These are phyloP conservation scores for Spinacia oleracea DNA, from an alignment of 179 eudicot genomes.

Conservation along the genomic window DNA sequence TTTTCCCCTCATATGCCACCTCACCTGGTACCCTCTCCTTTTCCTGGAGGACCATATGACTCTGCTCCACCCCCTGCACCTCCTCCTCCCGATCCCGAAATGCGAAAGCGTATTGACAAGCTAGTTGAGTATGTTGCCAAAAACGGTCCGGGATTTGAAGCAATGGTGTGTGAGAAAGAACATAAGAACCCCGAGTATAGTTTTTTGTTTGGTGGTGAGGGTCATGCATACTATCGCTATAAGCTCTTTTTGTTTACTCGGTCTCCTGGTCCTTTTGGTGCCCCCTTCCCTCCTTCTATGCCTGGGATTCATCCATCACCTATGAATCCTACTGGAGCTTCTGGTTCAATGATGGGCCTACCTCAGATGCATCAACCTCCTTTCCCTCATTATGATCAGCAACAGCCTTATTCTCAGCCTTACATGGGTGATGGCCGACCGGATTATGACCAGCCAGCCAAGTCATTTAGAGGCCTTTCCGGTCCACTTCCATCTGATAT, in stretches of 20 bases:
- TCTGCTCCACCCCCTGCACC: conserved; percentile 71
- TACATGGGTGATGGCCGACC: conserved; percentile 61
- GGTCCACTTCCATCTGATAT: conserved; percentile 93
- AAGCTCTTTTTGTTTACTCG: conserved; percentile 72
- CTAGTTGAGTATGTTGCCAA: conserved; percentile 79
- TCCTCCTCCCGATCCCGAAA: conserved; percentile 89
- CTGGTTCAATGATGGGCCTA: conserved; percentile 44
- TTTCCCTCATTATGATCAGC: conserved; percentile 69
- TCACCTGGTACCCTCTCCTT: conserved; percentile 62
- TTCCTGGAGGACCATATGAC: conserved; percentile 62
- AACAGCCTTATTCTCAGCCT: conserved; percentile 56
- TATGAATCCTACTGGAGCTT: conserved; percentile 42
- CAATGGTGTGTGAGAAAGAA: conserved; percentile 83
- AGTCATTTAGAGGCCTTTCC: conserved; percentile 68
- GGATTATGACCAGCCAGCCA: conserved; percentile 63
- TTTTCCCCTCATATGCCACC: conserved; percentile 80
- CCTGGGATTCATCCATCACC: conserved; percentile 64
- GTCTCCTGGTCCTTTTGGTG: conserved; percentile 62
- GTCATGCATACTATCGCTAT: conserved; percentile 84
- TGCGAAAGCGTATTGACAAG: conserved; percentile 86
- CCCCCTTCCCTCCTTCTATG: conserved; percentile 63
- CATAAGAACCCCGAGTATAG: conserved; percentile 80
- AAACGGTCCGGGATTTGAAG: conserved; percentile 92
- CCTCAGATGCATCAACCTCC: conserved; percentile 67
- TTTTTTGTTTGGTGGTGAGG: conserved; percentile 92